phyloP scores from a whole-genome alignment of 768 basidiomycete genomes.

The Macrolepiota fuliginosa region DNA sequence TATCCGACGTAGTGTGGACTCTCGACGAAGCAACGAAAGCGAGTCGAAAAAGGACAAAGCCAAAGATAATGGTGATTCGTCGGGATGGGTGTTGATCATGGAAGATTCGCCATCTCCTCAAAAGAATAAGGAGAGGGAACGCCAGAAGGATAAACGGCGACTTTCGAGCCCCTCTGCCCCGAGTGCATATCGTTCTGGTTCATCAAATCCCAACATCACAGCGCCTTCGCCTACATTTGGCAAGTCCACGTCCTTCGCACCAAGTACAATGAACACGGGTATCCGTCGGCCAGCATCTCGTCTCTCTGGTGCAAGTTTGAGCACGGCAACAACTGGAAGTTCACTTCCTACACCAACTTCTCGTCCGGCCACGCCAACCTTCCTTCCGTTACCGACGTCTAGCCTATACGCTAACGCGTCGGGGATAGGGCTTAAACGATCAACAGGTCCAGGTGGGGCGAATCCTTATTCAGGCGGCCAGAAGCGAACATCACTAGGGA shows the following conservation, averaged over 20 bases:
- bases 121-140: slow-evolving; percentile 53
- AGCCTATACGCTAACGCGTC: slow-evolving; percentile 43
- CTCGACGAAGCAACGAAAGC: slow-evolving; percentile 44
- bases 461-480: slow-evolving; percentile 34
- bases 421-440: slow-evolving; percentile 53
- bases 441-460: slow-evolving; percentile 47
- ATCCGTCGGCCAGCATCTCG: slow-evolving; percentile 70
- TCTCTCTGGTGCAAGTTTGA: slow-evolving; percentile 57
- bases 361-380: slow-evolving; percentile 74
- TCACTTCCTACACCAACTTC: slow-evolving; percentile 67
- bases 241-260: slow-evolving; percentile 28
- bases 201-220: slow-evolving; percentile 23
- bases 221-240: slow-evolving; percentile 18
- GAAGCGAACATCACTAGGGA: slow-evolving; percentile 66
- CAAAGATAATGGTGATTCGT: slow-evolving; percentile 55
- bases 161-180: slow-evolving; percentile 61
- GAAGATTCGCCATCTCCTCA: slow-evolving; percentile 77
- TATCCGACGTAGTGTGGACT: slow-evolving; percentile 40
- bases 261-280: slow-evolving; percentile 43
- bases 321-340: slow-evolving; percentile 49
- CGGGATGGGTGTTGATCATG: slow-evolving; percentile 90
- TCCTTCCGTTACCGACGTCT: slow-evolving; percentile 65
- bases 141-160: slow-evolving; percentile 41
- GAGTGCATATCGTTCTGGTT: slow-evolving; percentile 46
- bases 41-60: slow-evolving; percentile 43